These are phyloP conservation scores for Pseudozyma flocculosa DNA, from an alignment of 1,284 basidiomycete genomes.

Conservation along the genomic window DNA sequence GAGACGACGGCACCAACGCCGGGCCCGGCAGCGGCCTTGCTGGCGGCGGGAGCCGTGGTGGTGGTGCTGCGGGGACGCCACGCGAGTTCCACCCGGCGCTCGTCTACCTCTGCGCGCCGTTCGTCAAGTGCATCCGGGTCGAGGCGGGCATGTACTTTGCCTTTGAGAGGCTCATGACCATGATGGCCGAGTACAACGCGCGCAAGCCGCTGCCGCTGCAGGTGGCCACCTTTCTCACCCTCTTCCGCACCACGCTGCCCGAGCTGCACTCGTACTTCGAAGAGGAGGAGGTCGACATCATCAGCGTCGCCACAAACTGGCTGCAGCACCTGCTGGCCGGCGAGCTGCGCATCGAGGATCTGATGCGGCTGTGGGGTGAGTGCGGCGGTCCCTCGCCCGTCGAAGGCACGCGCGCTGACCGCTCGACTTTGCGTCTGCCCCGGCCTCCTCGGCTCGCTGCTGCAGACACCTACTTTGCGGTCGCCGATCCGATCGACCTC, in stretches of 20 bases:
- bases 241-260: conserved; percentile 55
- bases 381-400: conserved; percentile 1
- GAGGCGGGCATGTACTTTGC: conserved; percentile 59
- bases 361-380: conserved; percentile 55
- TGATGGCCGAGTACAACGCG: conserved; percentile 42
- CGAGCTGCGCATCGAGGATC: conserved; percentile 53
- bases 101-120: conserved; percentile 56
- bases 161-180: conserved; percentile 55
- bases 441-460: too few species aligned
- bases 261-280: conserved; percentile 58
- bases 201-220: conserved; percentile 43
- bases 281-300: conserved; percentile 57
- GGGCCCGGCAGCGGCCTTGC: too few species aligned
- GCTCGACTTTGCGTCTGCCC: too few species aligned
- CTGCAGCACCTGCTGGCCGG: conserved; percentile 53
- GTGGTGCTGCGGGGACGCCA: too few species aligned
- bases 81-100: conserved; percentile 53
- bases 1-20: too few species aligned
- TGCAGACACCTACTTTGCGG: conserved; percentile 55
- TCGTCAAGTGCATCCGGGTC: conserved; percentile 55
- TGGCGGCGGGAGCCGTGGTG: too few species aligned
- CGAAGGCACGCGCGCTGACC: too few species aligned
- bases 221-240: conserved; percentile 55
- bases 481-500: conserved; percentile 53
- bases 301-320: conserved; percentile 54